Conservation (phyloP, 306 rosid genomes). For the Phaseolus lunatus region DNA sequence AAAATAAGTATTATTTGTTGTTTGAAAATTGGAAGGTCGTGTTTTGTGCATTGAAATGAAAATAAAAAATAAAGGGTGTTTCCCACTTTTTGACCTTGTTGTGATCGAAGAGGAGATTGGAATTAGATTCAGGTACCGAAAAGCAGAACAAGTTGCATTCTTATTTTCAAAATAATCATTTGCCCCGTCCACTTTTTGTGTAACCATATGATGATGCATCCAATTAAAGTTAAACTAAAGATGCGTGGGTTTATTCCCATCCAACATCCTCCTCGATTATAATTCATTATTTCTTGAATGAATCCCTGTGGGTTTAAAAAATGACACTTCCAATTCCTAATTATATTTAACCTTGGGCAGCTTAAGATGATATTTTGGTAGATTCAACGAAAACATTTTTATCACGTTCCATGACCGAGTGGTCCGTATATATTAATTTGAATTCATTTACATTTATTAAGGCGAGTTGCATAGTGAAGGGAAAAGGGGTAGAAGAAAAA, state of each 20-base stretch:
- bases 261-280: slow-evolving; percentile 30
- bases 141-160: slow-evolving; percentile 51
- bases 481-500: not conserved
- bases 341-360: slow-evolving; percentile 13
- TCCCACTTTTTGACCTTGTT: slow-evolving; percentile 48
- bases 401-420: not conserved
- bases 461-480: not conserved
- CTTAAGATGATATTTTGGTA: not conserved
- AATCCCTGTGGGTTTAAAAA: slow-evolving; percentile 21
- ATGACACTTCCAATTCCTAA: not conserved
- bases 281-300: slow-evolving; percentile 29
- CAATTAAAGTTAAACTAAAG: slow-evolving; percentile 46
- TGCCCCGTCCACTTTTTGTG: slow-evolving; percentile 42
- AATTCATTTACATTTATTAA: slow-evolving; percentile 7
- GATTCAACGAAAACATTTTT: not conserved
- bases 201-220: slow-evolving; percentile 44
- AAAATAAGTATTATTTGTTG: not conserved
- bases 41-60: slow-evolving; percentile 5
- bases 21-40: slow-evolving; percentile 19
- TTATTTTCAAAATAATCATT: slow-evolving; percentile 54
- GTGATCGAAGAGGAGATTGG: slow-evolving; percentile 48
- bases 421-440: not conserved
- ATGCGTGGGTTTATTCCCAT: slow-evolving; percentile 50
- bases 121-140: slow-evolving; percentile 53
- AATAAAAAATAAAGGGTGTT: slow-evolving; percentile 14